These are phyloP conservation scores for Calonectria pseudoturangicola DNA, from an alignment of 2,329 filamentous ascomycete genomes.

Conservation along the genomic window DNA sequence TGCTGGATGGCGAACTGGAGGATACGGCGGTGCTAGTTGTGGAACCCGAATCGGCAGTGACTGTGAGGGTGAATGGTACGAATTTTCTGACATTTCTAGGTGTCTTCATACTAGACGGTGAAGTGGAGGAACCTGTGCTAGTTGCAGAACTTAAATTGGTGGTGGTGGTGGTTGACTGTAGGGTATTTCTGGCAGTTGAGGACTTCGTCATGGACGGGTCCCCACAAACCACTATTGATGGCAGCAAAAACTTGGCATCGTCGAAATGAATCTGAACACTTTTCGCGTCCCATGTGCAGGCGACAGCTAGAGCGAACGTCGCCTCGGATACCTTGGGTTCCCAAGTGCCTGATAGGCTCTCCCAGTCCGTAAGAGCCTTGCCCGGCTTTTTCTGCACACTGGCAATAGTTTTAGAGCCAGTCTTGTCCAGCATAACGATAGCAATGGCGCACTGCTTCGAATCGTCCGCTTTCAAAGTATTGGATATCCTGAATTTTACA, in stretches of 20 bases:
- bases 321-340: not conserved
- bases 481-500: too few relatives aligned
- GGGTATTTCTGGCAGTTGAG: not conserved
- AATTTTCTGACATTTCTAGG: too few relatives aligned
- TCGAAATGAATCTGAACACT: not conserved
- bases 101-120: too few relatives aligned
- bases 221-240: not conserved
- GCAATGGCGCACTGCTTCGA: not conserved
- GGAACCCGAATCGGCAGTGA: too few relatives aligned
- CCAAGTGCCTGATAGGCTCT: not conserved
- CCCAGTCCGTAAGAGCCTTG: not conserved
- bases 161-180: too few relatives aligned
- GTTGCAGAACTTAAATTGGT: too few relatives aligned
- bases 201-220: not conserved
- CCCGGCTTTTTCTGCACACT: too few relatives aligned
- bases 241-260: not conserved
- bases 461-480: too few relatives aligned
- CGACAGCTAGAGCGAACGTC: not conserved
- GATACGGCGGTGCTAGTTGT: too few relatives aligned
- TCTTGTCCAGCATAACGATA: not conserved
- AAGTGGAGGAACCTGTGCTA: too few relatives aligned
- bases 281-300: not conserved
- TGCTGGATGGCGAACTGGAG: too few relatives aligned
- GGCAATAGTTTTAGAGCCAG: not conserved
- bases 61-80: too few relatives aligned